A percentile compares a stretch with the other conserved stretches of the same genome.
phyloP scores from a whole-genome alignment of 495 filamentous ascomycete species.

The Aspergillus homomorphus region DNA sequence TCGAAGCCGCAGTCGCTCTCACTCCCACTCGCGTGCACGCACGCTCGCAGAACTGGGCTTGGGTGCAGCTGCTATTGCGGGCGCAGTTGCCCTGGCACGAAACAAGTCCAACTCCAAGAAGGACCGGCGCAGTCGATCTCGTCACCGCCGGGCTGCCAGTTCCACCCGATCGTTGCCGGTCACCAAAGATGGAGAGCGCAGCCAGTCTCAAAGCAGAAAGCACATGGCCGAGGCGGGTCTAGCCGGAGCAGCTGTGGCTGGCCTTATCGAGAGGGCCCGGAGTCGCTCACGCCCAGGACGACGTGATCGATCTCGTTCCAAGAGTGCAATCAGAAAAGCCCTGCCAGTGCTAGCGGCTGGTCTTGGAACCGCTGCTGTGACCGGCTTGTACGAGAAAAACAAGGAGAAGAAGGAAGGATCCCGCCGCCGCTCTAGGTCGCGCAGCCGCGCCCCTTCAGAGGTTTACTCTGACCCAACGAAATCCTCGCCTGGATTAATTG shows the following conservation, averaged over 20 bases:
- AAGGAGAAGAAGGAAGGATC: constrained; percentile 62
- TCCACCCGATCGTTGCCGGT: constrained; percentile 29
- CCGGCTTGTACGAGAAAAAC: constrained; percentile 76
- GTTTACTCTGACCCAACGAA: constrained; percentile 54
- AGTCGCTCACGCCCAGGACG: constrained; percentile 65
- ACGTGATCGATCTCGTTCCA: constrained; percentile 50
- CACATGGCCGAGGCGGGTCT: constrained; percentile 74
- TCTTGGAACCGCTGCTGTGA: constrained; percentile 71
- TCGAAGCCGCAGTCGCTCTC: constrained; percentile 47
- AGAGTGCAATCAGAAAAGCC: constrained; percentile 58
- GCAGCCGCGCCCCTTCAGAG: constrained; percentile 53
- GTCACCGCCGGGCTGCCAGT: constrained; percentile 57
- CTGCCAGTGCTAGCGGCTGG: constrained; percentile 72
- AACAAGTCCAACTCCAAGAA: constrained; percentile 64
- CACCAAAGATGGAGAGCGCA: constrained; percentile 45
- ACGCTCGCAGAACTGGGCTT: constrained; percentile 71
- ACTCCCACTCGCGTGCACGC: constrained; percentile 54
- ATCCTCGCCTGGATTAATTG: constrained; percentile 68
- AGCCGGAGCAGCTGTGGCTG: constrained; percentile 74
- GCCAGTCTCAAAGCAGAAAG: constrained; percentile 59
- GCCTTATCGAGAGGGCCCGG: constrained; percentile 68
- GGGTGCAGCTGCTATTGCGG: constrained; percentile 77
- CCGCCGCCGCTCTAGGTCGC: constrained; percentile 52
- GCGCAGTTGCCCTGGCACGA: constrained; percentile 72
- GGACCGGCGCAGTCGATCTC: constrained; percentile 67